Conservation (phyloP, 495 filamentous ascomycete genomes). For the Podospora sp. region DNA sequence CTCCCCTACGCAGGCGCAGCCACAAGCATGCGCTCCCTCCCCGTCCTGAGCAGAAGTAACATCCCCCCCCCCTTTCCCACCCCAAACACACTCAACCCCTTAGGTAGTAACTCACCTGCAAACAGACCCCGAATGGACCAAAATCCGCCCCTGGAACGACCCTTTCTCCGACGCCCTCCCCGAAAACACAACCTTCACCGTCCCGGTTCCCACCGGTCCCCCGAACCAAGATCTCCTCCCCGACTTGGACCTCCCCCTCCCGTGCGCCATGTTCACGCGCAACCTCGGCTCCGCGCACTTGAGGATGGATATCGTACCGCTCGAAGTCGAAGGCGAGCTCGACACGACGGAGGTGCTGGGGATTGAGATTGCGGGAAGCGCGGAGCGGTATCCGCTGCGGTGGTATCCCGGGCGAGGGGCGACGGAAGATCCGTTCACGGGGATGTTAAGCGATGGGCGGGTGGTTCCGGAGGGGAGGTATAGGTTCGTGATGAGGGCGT, state of each 20-base stretch:
- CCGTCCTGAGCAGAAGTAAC: conserved; percentile 36
- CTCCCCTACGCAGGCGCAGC: conserved; percentile 49
- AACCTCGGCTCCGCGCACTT: conserved; percentile 43
- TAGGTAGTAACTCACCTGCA: not conserved
- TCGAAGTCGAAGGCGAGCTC: conserved; percentile 16
- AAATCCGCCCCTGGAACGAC: not conserved
- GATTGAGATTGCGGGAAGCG: conserved; percentile 35
- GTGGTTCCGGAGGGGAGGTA: conserved; percentile 43
- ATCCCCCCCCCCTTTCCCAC: conserved; percentile 21
- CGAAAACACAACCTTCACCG: conserved; percentile 36
- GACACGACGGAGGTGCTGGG: conserved; percentile 33
- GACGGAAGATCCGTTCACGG: conserved; percentile 32
- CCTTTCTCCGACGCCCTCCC: not conserved
- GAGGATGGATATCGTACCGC: conserved; percentile 41
- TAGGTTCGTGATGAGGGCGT: conserved; percentile 37
- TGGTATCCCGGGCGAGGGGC: conserved; percentile 38
- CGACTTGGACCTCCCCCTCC: conserved; percentile 13
- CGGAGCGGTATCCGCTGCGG: conserved; percentile 34
- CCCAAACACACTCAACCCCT: conserved; percentile 5
- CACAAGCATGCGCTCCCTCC: conserved; percentile 39
- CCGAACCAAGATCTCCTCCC: conserved; percentile 30
- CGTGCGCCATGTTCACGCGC: conserved; percentile 25
- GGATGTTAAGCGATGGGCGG: conserved; percentile 39
- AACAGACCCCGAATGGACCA: not conserved
- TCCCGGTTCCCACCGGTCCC: conserved; percentile 30